phyloP scores from a whole-genome alignment of 495 filamentous ascomycete species.

The Lepidopterella palustris region DNA sequence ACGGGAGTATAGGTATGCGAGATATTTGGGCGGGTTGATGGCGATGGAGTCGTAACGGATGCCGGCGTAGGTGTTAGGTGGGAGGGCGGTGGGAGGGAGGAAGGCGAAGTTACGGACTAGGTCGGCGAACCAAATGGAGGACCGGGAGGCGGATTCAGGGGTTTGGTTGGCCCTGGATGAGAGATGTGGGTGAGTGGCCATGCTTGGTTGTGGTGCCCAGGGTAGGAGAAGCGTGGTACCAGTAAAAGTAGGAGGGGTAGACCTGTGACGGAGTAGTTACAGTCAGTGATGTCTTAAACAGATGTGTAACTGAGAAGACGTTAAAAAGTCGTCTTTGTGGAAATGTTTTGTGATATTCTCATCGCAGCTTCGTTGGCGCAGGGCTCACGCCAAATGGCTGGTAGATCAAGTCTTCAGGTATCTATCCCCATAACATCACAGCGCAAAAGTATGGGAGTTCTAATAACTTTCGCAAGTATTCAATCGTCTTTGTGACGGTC shows the following conservation, averaged over 20 bases:
- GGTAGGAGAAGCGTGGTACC: not conserved
- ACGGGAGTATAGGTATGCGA: constrained; percentile 1
- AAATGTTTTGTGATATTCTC: too few relatives aligned
- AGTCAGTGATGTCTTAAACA: not conserved
- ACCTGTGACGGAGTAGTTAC: not conserved
- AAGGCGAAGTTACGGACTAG: constrained; percentile 7
- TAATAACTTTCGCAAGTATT: too few relatives aligned
- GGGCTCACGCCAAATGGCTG: too few relatives aligned
- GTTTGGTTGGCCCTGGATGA: not conserved
- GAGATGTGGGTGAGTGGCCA: not conserved
- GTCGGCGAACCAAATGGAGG: constrained; percentile 10
- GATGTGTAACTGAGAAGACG: not conserved
- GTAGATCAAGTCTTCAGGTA: too few relatives aligned
- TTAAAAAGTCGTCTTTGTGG: too few relatives aligned
- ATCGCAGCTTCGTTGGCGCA: too few relatives aligned
- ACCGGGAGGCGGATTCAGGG: not conserved
- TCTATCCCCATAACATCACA: too few relatives aligned
- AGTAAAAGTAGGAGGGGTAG: constrained; percentile 2
- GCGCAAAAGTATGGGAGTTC: too few relatives aligned
- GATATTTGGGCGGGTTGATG: constrained; percentile 12
- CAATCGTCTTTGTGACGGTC: too few relatives aligned
- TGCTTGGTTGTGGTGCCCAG: too few relatives aligned
- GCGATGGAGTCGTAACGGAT: constrained; percentile 5
- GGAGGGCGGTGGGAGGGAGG: not conserved
- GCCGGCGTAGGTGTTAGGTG: not conserved